Percentiles rank a stretch among this genome's conserved stretches.
Conservation (phyloP, 148 eudicot species). For the Rhododendron griersonianum region DNA sequence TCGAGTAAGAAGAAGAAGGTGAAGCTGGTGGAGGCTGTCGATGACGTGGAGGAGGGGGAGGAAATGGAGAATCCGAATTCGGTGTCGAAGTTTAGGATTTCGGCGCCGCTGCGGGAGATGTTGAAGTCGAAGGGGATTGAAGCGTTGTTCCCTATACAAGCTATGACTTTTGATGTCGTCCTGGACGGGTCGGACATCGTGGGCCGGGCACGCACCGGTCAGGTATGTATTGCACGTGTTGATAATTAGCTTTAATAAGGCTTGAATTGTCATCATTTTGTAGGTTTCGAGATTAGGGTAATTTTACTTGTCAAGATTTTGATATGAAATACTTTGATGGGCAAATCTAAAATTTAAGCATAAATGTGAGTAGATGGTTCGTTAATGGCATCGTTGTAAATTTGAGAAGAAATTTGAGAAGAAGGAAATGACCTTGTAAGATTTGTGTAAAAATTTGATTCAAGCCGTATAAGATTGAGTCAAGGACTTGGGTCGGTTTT, state of each 20-base stretch:
- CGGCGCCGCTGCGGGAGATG: constrained; percentile 54
- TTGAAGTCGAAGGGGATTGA: constrained; percentile 67
- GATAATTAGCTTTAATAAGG: background rate
- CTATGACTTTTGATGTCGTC: constrained; percentile 66
- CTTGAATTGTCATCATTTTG: background rate
- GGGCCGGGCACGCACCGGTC: constrained; percentile 90
- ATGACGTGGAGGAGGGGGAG: constrained; percentile 14
- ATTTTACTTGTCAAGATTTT: background rate
- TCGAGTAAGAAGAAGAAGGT: constrained; percentile 40
- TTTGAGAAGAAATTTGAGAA: background rate
- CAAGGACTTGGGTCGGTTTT: too few species aligned
- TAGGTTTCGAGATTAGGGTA: background rate
- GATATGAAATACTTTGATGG: background rate
- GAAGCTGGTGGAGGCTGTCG: constrained; percentile 17
- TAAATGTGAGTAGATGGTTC: background rate
- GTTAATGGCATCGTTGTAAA: background rate
- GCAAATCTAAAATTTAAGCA: background rate
- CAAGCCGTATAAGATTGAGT: too few species aligned
- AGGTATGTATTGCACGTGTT: constrained; percentile 34
- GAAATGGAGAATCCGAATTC: constrained; percentile 40
- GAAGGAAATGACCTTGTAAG: background rate
- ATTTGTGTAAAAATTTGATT: too few species aligned
- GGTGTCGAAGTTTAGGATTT: constrained; percentile 63
- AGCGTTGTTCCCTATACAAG: constrained; percentile 83
- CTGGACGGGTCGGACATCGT: constrained; percentile 83